Evolutionary conservation across 1,139 yeast genomes (phyloP), one percentile per base, ranked within the genome.

Genomic region (Hanseniaspora gamundiae): DNA sequence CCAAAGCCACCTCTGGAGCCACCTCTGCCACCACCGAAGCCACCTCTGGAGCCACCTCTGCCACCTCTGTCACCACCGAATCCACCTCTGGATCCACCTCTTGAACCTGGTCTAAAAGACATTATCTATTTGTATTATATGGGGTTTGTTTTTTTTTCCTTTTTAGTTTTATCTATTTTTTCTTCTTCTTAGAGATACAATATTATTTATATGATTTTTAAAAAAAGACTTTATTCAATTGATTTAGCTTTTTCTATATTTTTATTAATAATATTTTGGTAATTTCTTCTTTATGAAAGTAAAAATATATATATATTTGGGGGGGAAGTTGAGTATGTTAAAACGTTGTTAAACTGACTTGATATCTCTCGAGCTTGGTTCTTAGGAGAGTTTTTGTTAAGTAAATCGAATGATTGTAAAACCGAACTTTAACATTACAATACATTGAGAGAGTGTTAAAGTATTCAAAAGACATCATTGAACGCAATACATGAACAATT

Each of bases 101-200:
- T 64, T 48, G 71, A 68, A 53, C 74, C 73, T 57, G 72, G 75
- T 67, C 73, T 69, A 62, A 70, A 70, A 54, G 77, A 78, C 80
- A 73, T 72, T 61, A 46, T 52, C 50, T 31, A 21, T 14, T 26
- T 38, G 14, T 36, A 21, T 41, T 29, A 14, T 36, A 13, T 14
- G 20, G 5, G 13, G 30, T 22, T 20, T 30, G 9, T 17, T 17
- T 33, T 9, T 17, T 33, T 14, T 14, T 31, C 28, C 11, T 8
- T 26, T 26, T 4, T 28, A 39, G n/a, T 38, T 27, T 40, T 22
- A 11, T 30, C 11, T 22, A 22, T 16, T 16, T 10, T 14, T 39
- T 29, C 20, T 17, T 28, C n/a, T 16, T 20, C 33, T n/a, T n/a
- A n/a, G n/a, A n/a, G n/a, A n/a, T n/a, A n/a, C n/a, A n/a, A n/a